These are phyloP conservation scores for Drosera spatulata DNA, from an alignment of 179 eudicot genomes.

Conservation along the genomic window DNA sequence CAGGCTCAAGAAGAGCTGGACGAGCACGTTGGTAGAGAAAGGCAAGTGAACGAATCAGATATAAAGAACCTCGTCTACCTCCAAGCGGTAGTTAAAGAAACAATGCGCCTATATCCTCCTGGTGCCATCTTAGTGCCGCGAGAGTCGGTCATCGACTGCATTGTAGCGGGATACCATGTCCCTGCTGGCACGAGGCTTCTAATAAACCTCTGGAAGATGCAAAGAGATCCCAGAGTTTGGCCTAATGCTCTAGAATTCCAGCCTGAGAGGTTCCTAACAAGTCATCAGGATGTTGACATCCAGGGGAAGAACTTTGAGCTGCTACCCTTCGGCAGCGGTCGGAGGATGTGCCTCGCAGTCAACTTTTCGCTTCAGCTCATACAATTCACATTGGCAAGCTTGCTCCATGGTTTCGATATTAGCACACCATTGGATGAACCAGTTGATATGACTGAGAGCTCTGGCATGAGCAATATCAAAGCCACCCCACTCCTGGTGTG, in stretches of 20 bases:
- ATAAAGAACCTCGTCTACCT: conserved; percentile 13
- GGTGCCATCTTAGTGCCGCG: conserved; percentile 1
- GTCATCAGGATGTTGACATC: conserved; percentile 9
- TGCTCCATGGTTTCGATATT: neutral
- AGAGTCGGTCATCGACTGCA: conserved; percentile 8
- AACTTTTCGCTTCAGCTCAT: conserved; percentile 1
- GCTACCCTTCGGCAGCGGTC: conserved; percentile 19
- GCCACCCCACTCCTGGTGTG: neutral
- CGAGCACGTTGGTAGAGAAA: conserved; percentile 11
- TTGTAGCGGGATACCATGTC: conserved; percentile 11
- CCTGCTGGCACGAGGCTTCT: conserved; percentile 13
- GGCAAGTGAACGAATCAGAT: conserved; percentile 18
- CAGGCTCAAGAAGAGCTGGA: conserved; percentile 2
- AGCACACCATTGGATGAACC: neutral
- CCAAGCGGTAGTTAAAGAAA: neutral
- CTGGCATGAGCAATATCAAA: conserved; percentile 1
- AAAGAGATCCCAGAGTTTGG: conserved; percentile 19
- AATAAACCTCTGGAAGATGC: conserved; percentile 10
- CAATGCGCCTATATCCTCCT: conserved; percentile 16
- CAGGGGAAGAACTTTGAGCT: too few species aligned
- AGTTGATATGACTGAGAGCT: too few species aligned
- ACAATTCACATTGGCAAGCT: neutral
- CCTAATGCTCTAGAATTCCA: conserved; percentile 10
- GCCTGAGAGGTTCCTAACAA: conserved; percentile 18
- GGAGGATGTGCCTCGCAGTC: conserved; percentile 14